A percentile compares a stretch with the other conserved stretches of the same genome.
Evolutionary conservation across 441 rosid genomes (phyloP).

Genomic region (Populus trichocarpa): DNA sequence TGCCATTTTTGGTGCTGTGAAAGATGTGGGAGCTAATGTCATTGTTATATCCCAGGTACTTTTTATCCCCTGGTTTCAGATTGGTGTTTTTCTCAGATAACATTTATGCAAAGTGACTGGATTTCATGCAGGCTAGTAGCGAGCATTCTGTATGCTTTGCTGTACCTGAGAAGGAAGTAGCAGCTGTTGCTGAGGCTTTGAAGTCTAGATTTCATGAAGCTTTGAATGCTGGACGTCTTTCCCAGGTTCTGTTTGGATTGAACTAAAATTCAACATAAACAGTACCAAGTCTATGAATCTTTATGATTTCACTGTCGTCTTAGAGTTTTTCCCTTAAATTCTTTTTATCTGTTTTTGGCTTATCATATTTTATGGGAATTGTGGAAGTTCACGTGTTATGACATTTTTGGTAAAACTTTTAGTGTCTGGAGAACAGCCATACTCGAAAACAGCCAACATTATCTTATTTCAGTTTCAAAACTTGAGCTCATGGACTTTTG

Average conservation of each 20-base stretch:
- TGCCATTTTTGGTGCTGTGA: conserved; percentile 89
- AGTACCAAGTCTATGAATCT: no score
- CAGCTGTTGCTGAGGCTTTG: conserved; percentile 79
- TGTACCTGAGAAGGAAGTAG: conserved; percentile 92
- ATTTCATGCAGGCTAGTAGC: conserved; percentile 74
- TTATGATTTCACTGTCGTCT: not conserved
- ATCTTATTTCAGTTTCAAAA: not conserved
- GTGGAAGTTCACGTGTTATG: not conserved
- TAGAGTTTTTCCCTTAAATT: not conserved
- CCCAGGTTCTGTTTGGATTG: conserved; percentile 52
- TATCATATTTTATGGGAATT: not conserved
- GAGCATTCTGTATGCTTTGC: conserved; percentile 98
- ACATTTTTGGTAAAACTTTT: not conserved
- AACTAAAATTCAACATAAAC: not conserved
- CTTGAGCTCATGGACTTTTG: not conserved
- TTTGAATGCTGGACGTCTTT: conserved; percentile 87
- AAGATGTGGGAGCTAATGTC: conserved; percentile 97
- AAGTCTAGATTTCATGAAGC: conserved; percentile 81
- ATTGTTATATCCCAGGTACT: conserved; percentile 95
- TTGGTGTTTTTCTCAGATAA: conserved; percentile 13
- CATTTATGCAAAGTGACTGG: conserved; percentile 25
- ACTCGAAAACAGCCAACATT: not conserved
- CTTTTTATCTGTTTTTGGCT: not conserved
- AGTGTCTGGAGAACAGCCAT: not conserved
- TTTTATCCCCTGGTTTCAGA: conserved; percentile 12